Evolutionary conservation across 2,329 filamentous ascomycete genomes (phyloP), one percentile per base, ranked within the genome.

Genomic region (Dactylellina haptotyla): DNA sequence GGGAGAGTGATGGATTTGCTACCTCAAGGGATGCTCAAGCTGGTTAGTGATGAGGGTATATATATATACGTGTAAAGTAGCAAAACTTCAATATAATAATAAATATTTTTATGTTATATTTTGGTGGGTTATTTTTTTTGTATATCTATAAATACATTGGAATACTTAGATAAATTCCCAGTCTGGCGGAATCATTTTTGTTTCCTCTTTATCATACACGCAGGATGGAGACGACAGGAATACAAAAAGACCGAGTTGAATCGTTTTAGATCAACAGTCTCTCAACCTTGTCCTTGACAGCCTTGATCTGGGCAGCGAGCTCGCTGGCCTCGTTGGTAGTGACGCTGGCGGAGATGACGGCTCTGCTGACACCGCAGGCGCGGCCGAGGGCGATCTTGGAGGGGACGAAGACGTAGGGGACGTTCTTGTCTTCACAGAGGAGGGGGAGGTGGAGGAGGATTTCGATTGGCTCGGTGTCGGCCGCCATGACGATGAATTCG

Each of bases 231-330:
- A n/a, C n/a, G n/a, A n/a, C n/a, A n/a, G n/a, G n/a, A n/a, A n/a
- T n/a, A n/a, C n/a, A n/a, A n/a, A n/a, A n/a, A n/a, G n/a, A n/a
- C n/a, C n/a, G 5, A n/a, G 18, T n/a, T 41, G 12, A 12, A 12
- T 16, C 1, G 14, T 41, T 23, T 87, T 89, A 97, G 84, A 97
- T 97, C 85, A 94, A 93, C 78, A 97, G 87, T 79, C 93, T 88
- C 87, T 98, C 94, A 64, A 98, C 91, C 88, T 97, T 96, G 83
- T 96, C 91, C 86, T 94, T 96, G 80, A 97, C 85, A 76, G 89
- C 86, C 79, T 90, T 87, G 82, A 98, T 97, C 85, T 96, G 92
- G 79, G 87, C 87, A 82, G 89, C 91, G 73, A 98, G 85, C 82
- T 97, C 93, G 79, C 88, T 91, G 39, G 90, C 90, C 83, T 96